These are phyloP conservation scores for Picochlorum sp. DNA, from an alignment of 139 green algal species.

Conservation along the genomic window DNA sequence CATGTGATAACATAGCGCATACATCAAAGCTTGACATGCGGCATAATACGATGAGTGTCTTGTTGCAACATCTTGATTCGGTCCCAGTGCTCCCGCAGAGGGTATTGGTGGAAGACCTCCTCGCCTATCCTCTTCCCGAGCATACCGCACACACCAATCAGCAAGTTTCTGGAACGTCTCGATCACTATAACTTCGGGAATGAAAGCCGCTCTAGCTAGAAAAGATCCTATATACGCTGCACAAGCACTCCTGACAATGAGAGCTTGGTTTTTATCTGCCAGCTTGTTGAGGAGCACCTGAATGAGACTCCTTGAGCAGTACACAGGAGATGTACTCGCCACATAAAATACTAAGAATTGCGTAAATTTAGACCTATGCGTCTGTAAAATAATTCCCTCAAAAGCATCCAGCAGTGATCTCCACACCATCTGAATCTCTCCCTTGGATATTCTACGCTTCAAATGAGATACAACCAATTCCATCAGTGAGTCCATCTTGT, in stretches of 20 bases:
- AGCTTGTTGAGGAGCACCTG: constrained; percentile 47
- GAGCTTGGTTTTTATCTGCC: constrained; percentile 36
- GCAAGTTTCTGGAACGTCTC: constrained; percentile 28
- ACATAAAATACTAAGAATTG: constrained; percentile 81
- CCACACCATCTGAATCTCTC: constrained; percentile 48
- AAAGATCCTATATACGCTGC: constrained; percentile 83
- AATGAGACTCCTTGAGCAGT: constrained; percentile 42
- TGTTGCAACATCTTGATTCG: constrained; percentile 2
- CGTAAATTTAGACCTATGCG: constrained; percentile 84
- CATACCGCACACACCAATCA: constrained; percentile 33
- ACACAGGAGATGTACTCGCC: constrained; percentile 26
- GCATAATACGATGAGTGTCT: constrained; percentile 56
- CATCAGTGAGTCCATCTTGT: constrained; percentile 88
- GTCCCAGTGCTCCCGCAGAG: constrained; percentile 4
- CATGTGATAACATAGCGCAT: constrained; percentile 86
- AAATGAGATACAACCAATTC: constrained; percentile 71
- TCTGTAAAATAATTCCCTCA: constrained; percentile 64
- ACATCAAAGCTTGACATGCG: constrained; percentile 70
- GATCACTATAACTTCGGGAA: constrained; percentile 47
- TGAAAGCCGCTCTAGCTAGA: constrained; percentile 58
- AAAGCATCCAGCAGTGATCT: constrained; percentile 57
- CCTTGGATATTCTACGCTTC: constrained; percentile 20
- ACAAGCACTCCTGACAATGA: constrained; percentile 55
- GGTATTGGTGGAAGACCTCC: constrained; percentile 31
- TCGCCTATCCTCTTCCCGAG: constrained; percentile 23